phyloP scores from a whole-genome alignment of 2,329 filamentous ascomycete species.

The Calonectria ilicicola region DNA sequence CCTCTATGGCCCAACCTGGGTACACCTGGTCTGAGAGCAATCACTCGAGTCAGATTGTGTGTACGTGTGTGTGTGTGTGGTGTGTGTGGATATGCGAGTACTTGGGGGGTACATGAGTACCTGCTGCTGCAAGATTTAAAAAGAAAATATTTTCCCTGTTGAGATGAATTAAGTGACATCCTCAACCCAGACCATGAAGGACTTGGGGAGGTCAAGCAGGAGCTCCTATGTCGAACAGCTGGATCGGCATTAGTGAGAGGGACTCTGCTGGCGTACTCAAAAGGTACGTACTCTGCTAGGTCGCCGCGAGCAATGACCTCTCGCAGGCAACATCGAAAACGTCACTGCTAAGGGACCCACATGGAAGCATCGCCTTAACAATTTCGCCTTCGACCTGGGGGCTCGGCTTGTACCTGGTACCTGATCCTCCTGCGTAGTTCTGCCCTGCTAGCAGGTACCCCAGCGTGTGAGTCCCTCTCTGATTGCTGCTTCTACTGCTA shows the following conservation, averaged over 20 bases:
- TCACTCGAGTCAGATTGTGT: conserved; percentile 1
- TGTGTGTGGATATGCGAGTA: background rate
- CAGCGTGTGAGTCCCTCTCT: conserved; percentile 3
- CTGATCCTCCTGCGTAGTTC: background rate
- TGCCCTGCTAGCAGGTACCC: conserved; percentile 9
- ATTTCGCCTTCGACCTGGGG: conserved; percentile 24
- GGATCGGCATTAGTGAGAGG: background rate
- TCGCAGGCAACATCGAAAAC: conserved; percentile 51
- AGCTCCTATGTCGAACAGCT: background rate
- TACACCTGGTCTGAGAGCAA: background rate
- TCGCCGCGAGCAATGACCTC: conserved; percentile 10
- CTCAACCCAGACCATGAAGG: background rate
- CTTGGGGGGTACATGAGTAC: background rate
- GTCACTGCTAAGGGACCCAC: conserved; percentile 45
- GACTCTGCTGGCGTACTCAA: background rate
- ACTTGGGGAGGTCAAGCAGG: background rate
- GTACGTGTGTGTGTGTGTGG: background rate
- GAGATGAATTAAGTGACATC: background rate
- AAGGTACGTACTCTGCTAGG: background rate
- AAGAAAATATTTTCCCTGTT: background rate
- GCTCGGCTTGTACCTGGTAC: conserved; percentile 13
- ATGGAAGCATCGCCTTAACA: conserved; percentile 24
- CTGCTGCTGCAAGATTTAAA: background rate
- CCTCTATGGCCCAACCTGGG: conserved; percentile 4
- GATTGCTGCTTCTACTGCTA: conserved; percentile 17